Base-by-base conservation (phyloP, 495 filamentous ascomycete species). In the Aspergillus indologenus region DNA sequence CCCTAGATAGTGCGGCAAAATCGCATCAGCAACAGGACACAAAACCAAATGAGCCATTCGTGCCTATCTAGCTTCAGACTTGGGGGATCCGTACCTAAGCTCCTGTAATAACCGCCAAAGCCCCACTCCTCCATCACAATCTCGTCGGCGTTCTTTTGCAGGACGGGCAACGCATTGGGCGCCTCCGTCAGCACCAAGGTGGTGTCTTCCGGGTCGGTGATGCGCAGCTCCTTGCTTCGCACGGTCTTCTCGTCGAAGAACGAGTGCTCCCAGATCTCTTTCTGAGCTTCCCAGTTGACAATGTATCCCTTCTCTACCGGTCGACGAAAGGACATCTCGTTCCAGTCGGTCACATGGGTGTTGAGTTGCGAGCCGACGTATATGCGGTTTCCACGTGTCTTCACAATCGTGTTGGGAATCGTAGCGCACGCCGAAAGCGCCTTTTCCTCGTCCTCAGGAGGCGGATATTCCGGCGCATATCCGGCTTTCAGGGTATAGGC, bases 121-220 rank as follows among this genome's bases (percentile, higher is more conserved):
- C 90, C 91, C 79, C 92, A 98, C 69, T 98, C 92, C 68, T 99
- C 94, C 77, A 98, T 98, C 0, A 97, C 83, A 68, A 99, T 90
- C 78, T 99, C 91, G 69, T 98, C 94, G 58, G 90, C 90, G 68
- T 96, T 92, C 18, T 83, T 84, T 72, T 97, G 93, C 53, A 99
- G 74, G 11, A 82, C 77, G 4, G 86, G 83, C 46, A 93, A 81
- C 3, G 88, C 85, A 71, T 97, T 98, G n/a, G 95, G 89, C 31
- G 91, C 89, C 72, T 99, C 94, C 21, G 91, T 86, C 26, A 98
- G 81, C 1, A 99, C 68, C 26, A 99, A 73, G 19, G 89, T 86
- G 9, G 91, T 92, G 15, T 91, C 87, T 56, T 83, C 81, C 2
- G 94, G 92, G 2, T 69, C 60, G 17, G 65, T 58, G 48, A 80